Evolutionary conservation across 192 early-diverging fungal genomes (phyloP).

Genomic region (Nowakowskiella sp.): DNA sequence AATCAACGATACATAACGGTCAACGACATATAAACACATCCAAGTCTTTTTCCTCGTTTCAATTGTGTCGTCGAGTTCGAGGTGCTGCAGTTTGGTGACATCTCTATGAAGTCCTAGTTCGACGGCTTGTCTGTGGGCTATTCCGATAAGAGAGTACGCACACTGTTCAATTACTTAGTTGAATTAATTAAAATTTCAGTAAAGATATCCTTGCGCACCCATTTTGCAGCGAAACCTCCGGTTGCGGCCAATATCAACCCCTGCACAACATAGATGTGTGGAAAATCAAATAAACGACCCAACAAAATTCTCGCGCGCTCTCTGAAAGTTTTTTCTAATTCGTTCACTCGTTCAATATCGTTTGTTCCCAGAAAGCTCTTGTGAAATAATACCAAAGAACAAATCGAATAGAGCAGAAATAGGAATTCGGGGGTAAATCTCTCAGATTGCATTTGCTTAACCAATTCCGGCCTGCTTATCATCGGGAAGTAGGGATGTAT

Average conservation of each 20-base stretch:
- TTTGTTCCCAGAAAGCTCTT: constrained; percentile 22
- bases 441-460: constrained; percentile 35
- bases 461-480: constrained; percentile 28
- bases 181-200: not conserved
- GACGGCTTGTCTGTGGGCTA: constrained; percentile 38
- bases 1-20: constrained; percentile 34
- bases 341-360: constrained; percentile 25
- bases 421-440: constrained; percentile 29
- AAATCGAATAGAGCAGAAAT: constrained; percentile 40
- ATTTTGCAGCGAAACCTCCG: constrained; percentile 37
- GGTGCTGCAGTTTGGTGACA: constrained; percentile 34
- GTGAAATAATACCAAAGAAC: constrained; percentile 39
- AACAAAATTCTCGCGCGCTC: constrained; percentile 31
- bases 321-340: constrained; percentile 37
- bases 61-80: constrained; percentile 21
- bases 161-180: too few relatives aligned
- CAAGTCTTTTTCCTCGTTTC: constrained; percentile 40
- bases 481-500: constrained; percentile 44
- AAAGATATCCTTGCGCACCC: not conserved
- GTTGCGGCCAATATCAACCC: constrained; percentile 30
- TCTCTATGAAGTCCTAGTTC: constrained; percentile 45
- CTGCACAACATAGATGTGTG: constrained; percentile 42
- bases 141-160: constrained; percentile 20
- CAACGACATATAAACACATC: constrained; percentile 41
- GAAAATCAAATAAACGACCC: constrained; percentile 42